Evolutionary conservation across 2,329 filamentous ascomycete species (phyloP), one percentile per base, ranked within the genome.

Genomic region (Aspergillus ochraceus): DNA sequence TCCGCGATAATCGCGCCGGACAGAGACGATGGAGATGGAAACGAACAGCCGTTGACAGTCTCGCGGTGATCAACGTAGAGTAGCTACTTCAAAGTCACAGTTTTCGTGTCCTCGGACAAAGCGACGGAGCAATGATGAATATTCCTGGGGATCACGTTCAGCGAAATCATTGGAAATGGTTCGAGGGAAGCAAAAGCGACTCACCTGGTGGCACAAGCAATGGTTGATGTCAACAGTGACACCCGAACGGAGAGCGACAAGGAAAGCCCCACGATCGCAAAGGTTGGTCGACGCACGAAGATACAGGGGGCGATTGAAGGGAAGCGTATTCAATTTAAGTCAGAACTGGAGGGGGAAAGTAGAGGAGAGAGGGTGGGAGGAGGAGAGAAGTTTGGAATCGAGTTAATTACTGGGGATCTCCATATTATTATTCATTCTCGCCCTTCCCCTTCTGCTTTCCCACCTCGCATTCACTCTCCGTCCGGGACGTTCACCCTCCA

Each of bases 201-300:
- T 60, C 20, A 65, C 61, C 61, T 62, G 51, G 58, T 57, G 52
- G 30, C 50, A 52, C 59, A 46, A 30, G 36, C 36, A 42, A 42
- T 36, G 26, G 42, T 32, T 22, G 30, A 45, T 49, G 24, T 22
- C 30, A 36, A 32, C 42, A 59, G 45, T n/a, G 49, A n/a, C 42
- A 26, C 49, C 22, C 11, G 47, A 47, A 49, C 55, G 50, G 22
- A 32, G n/a, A 57, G 30, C 46, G 53, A 42, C 49, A 59, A 49
- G 30, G 24, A 32, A 56, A 52, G 54, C 50, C 60, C 53, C 62
- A 51, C 62, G 55, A 54, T 59, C 52, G 54, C 58, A 55, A 57
- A 52, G 52, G 45, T 57, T 59, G 14, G 36, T 6, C 36, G 36
- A 42, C 29, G 58, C 42, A 30, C 22, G 45, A 39, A 47, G 22